phyloP scores from a whole-genome alignment of 2,329 filamentous ascomycete species.

The Beauveria caledonica region DNA sequence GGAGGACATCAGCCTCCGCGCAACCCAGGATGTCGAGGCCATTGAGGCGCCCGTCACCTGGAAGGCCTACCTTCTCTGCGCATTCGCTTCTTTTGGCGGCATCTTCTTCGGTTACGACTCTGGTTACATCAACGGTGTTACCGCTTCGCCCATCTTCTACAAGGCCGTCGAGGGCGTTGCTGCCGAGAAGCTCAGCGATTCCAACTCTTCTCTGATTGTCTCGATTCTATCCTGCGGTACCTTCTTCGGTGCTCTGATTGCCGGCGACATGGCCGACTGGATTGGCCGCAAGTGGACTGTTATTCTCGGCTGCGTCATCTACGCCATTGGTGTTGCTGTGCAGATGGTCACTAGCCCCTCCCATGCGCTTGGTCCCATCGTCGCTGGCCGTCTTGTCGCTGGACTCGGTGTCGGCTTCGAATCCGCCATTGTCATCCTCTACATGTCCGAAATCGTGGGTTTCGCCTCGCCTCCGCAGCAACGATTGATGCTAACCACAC shows the following conservation, averaged over 20 bases:
- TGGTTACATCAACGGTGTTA: conserved; percentile 63
- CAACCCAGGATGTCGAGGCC: conserved; percentile 44
- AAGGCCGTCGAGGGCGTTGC: conserved; percentile 37
- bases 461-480: background rate
- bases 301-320: conserved; percentile 63
- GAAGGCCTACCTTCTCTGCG: conserved; percentile 62
- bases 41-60: conserved; percentile 62
- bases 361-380: conserved; percentile 51
- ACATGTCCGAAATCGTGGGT: conserved; percentile 75
- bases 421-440: conserved; percentile 71
- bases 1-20: conserved; percentile 27
- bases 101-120: conserved; percentile 77
- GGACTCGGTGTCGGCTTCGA: conserved; percentile 76
- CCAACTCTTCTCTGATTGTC: conserved; percentile 51
- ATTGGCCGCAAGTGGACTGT: conserved; percentile 67
- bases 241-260: conserved; percentile 71
- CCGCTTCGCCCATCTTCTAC: conserved; percentile 45
- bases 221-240: conserved; percentile 72
- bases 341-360: conserved; percentile 48
- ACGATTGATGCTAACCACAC: conserved; percentile 17
- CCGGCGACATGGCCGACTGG: conserved; percentile 68
- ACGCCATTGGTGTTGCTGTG: conserved; percentile 58
- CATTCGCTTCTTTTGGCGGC: conserved; percentile 62
- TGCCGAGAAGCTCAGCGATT: conserved; percentile 27
- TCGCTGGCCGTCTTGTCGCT: conserved; percentile 65